A percentile compares a stretch with the other conserved stretches of the same genome.
These are phyloP conservation scores for Lachancea sp. DNA, from an alignment of 805 yeast species.

Conservation along the genomic window DNA sequence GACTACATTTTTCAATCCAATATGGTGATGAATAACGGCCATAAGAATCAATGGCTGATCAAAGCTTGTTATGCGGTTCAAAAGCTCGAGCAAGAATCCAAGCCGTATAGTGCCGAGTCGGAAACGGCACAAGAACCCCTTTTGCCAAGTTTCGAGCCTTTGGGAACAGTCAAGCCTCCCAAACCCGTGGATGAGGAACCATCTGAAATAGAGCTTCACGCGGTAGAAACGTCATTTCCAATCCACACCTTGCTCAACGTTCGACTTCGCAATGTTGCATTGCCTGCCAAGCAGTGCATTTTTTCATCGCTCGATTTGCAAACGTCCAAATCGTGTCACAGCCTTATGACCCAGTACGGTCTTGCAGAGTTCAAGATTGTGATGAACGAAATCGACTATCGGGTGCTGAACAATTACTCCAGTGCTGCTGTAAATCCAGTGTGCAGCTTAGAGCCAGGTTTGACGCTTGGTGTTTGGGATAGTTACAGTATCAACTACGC, in stretches of 20 bases:
- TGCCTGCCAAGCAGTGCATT: slow-evolving; percentile 18
- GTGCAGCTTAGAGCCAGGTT: slow-evolving; percentile 17
- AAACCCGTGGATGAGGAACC: neutral
- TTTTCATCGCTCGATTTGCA: slow-evolving; percentile 32
- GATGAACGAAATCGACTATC: slow-evolving; percentile 9
- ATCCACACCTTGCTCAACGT: slow-evolving; percentile 29
- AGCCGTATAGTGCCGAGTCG: neutral
- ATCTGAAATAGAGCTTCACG: neutral
- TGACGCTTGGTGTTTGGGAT: slow-evolving; percentile 20
- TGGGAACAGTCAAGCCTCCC: slow-evolving; percentile 7
- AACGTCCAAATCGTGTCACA: slow-evolving; percentile 6
- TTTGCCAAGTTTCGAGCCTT: slow-evolving; percentile 26
- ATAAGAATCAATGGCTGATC: slow-evolving; percentile 18
- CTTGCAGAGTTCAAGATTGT: neutral
- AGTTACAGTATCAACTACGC: slow-evolving; percentile 24
- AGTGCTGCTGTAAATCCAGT: slow-evolving; percentile 21
- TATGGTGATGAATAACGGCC: slow-evolving; percentile 32
- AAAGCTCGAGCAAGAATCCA: neutral
- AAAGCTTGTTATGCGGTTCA: slow-evolving; percentile 7
- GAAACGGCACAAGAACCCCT: slow-evolving; percentile 11
- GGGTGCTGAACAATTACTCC: slow-evolving; percentile 17
- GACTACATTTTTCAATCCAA: slow-evolving; percentile 24
- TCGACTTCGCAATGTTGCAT: slow-evolving; percentile 26
- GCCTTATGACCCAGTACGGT: neutral
- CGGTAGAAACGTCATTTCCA: slow-evolving; percentile 16